Percentiles rank a stretch among this genome's conserved stretches.
Conservation (phyloP, 768 basidiomycete species). For the Kwoniella sp. region DNA sequence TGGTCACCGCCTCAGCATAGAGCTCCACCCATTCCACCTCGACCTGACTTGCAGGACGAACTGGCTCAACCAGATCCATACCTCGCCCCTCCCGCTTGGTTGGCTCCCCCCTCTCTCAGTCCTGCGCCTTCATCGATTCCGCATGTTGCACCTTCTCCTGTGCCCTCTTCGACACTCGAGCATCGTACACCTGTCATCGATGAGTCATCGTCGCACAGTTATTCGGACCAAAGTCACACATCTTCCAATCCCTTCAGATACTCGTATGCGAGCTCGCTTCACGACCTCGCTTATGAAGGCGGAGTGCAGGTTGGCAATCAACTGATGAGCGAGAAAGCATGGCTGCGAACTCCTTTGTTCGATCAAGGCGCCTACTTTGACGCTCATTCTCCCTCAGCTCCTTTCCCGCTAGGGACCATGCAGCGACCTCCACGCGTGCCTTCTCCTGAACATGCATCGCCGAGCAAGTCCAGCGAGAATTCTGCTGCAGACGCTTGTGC, state of each 20-base stretch:
- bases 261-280: constrained; percentile 41
- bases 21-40: constrained; percentile 15
- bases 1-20: constrained; percentile 8
- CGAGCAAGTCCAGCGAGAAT: constrained; percentile 4
- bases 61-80: constrained; percentile 9
- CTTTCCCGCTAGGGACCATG: constrained; percentile 12
- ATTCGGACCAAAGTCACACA: constrained; percentile 13
- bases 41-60: not conserved
- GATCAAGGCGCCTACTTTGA: constrained; percentile 22
- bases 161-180: constrained; percentile 16
- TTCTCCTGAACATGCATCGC: constrained; percentile 8
- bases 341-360: constrained; percentile 28
- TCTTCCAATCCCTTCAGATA: constrained; percentile 29
- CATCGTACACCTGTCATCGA: constrained; percentile 7
- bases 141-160: constrained; percentile 5
- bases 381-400: constrained; percentile 17
- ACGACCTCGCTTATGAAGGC: constrained; percentile 38
- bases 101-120: constrained; percentile 8
- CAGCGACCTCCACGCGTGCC: constrained; percentile 9
- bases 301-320: constrained; percentile 22
- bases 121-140: not conserved
- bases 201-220: not conserved
- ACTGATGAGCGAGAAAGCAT: constrained; percentile 40
- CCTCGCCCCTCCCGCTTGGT: constrained; percentile 18
- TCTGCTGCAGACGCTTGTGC: constrained; percentile 1